Evolutionary conservation across 73 alveolate species (phyloP).

Genomic region (Stentor coeruleus): DNA sequence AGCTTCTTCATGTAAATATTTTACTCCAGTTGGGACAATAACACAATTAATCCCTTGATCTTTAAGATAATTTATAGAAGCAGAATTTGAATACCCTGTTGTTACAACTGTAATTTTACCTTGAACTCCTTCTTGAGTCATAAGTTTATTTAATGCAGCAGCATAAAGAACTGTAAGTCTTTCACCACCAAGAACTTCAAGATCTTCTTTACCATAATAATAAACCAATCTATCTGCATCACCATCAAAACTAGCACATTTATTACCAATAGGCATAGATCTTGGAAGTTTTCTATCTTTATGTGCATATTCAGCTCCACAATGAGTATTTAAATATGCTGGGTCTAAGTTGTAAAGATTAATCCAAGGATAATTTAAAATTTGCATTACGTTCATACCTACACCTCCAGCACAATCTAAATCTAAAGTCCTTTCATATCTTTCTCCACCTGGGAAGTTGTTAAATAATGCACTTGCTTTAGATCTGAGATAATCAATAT

Average conservation of each 20-base stretch:
- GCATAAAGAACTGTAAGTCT: slow-evolving; percentile 66
- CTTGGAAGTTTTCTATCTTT: slow-evolving; percentile 75
- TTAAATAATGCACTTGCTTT: background rate
- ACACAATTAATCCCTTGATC: slow-evolving; percentile 55
- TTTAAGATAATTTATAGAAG: slow-evolving; percentile 67
- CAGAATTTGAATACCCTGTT: slow-evolving; percentile 89
- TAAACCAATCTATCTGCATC: slow-evolving; percentile 92
- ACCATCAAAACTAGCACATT: slow-evolving; percentile 81
- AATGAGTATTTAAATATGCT: slow-evolving; percentile 62
- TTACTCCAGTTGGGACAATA: slow-evolving; percentile 89
- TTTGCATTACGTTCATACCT: slow-evolving; percentile 64
- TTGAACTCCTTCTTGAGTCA: slow-evolving; percentile 26
- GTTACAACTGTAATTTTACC: slow-evolving; percentile 30
- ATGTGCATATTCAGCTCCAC: slow-evolving; percentile 90
- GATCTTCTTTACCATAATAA: slow-evolving; percentile 55
- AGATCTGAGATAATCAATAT: background rate
- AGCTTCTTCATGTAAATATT: slow-evolving; percentile 82
- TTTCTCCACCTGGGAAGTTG: background rate
- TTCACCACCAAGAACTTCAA: slow-evolving; percentile 74
- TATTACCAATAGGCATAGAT: slow-evolving; percentile 40
- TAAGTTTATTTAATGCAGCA: slow-evolving; percentile 55
- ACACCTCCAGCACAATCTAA: slow-evolving; percentile 91
- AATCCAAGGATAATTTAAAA: slow-evolving; percentile 11
- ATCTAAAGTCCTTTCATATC: slow-evolving; percentile 53
- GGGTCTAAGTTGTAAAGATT: slow-evolving; percentile 27